These are phyloP conservation scores for Tuber brumale DNA, from an alignment of 495 filamentous ascomycete species.

Conservation along the genomic window DNA sequence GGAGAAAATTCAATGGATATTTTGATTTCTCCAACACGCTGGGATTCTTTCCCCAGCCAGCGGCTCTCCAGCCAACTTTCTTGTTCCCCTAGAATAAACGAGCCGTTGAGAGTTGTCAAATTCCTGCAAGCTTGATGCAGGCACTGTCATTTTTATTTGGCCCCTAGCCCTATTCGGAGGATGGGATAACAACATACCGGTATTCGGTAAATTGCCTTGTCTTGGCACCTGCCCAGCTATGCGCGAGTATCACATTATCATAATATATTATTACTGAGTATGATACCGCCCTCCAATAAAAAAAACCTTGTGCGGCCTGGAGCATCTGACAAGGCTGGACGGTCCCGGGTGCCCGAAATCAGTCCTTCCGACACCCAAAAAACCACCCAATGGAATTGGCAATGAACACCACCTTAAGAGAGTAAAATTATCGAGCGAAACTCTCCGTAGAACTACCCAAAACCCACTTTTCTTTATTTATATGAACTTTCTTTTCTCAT, in stretches of 20 bases:
- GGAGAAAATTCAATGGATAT: background rate
- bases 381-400: too few relatives aligned
- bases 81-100: constrained; percentile 1
- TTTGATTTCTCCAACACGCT: constrained; percentile 6
- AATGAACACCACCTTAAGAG: too few relatives aligned
- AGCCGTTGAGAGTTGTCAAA: constrained; percentile 4
- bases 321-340: background rate
- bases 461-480: too few relatives aligned
- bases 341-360: too few relatives aligned
- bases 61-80: constrained; percentile 3
- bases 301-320: background rate
- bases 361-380: too few relatives aligned
- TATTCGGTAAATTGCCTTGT: constrained; percentile 11
- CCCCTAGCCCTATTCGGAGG: background rate
- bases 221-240: constrained; percentile 8
- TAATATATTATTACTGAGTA: too few relatives aligned
- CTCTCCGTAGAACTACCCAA: too few relatives aligned
- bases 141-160: constrained; percentile 24
- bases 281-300: background rate
- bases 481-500: too few relatives aligned
- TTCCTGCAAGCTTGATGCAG: constrained; percentile 20
- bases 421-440: too few relatives aligned
- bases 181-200: constrained; percentile 1
- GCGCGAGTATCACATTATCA: too few relatives aligned
- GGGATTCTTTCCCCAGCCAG: background rate